Evolutionary conservation across 352 stramenopile species (phyloP), one percentile per base, ranked within the genome.

Genomic region (Pythium angustatum): DNA sequence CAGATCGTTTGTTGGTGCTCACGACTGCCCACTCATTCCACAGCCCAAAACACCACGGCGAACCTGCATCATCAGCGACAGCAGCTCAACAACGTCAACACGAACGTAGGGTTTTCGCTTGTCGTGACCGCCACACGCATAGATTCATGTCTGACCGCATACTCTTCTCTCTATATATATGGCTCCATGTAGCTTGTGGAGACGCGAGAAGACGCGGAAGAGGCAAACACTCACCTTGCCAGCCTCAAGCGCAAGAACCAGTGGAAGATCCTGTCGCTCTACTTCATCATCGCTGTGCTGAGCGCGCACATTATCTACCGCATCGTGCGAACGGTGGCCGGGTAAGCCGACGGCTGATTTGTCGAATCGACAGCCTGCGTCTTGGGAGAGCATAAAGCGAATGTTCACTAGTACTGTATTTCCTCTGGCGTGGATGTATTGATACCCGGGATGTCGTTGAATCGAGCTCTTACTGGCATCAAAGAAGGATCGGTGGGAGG

Each of bases 221-320:
- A 95, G 50, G 86, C 86, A 4, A 73, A 69, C 14, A 41, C 78
- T 48, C 80, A 95, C 70, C 61, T 95, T 30, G 80, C 76, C 54
- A 95, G 86, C 51, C 82, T 93, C 58, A 88, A 88, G 72, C 88
- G 82, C 64, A 95, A 95, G 76, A 82, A 82, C 68, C 72, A 81
- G 24, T 81, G 74, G 52, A 81, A 92, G 71, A 90, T 95, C 68
- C 15, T 88, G 40, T 68, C 84, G 44, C 69, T 95, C 21, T 95
- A 92, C 72, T 71, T 90, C 65, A 78, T 95, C 63, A 90, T 95
- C 58, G 68, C 91, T 43, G 82, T 79, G 1, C 75, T 95, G 47
- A 61, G 73, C 34, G 74, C 88, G 11, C 67, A 86, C 56, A 93
- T 93, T 70, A 78, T 92, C 69, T 90, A 77, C 75, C 75, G 72